phyloP scores from a whole-genome alignment of 2,329 filamentous ascomycete species.

The Ambrosiella xylebori region DNA sequence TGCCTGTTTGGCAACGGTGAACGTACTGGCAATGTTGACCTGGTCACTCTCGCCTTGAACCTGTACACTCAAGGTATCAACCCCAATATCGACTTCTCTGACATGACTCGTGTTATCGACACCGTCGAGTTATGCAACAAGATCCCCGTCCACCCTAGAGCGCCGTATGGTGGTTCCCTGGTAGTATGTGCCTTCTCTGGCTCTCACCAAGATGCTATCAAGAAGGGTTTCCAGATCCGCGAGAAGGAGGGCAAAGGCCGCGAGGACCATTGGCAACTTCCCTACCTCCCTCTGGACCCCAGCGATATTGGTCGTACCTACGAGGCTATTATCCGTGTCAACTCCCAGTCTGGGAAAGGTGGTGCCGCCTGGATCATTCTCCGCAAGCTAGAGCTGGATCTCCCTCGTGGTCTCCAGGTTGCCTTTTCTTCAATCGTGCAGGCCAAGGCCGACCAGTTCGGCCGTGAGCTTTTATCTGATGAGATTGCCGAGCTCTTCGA shows the following conservation, averaged over 20 bases:
- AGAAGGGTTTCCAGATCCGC: constrained; percentile 69
- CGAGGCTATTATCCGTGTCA: constrained; percentile 94
- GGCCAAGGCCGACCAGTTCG: constrained; percentile 57
- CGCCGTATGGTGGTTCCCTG: constrained; percentile 78
- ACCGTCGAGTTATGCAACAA: constrained; percentile 86
- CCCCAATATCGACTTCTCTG: constrained; percentile 77
- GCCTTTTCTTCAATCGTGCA: constrained; percentile 84
- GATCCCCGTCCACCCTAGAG: constrained; percentile 78
- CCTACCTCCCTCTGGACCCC: constrained; percentile 85
- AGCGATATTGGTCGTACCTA: constrained; percentile 92
- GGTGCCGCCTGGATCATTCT: constrained; percentile 90
- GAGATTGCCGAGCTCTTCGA: constrained; percentile 87
- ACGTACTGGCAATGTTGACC: constrained; percentile 85
- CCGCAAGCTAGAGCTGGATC: constrained; percentile 72
- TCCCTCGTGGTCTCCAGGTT: constrained; percentile 81
- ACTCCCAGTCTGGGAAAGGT: constrained; percentile 89
- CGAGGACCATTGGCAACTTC: constrained; percentile 64
- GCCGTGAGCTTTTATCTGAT: constrained; percentile 63
- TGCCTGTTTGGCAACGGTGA: constrained; percentile 92
- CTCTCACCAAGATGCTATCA: constrained; percentile 89
- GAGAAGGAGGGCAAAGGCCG: constrained; percentile 38
- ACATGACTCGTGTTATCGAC: constrained; percentile 72
- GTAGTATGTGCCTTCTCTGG: constrained; percentile 89
- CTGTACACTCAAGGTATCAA: constrained; percentile 86
- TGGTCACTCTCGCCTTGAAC: constrained; percentile 83